Evolutionary conservation across 1,284 basidiomycete genomes (phyloP).

Genomic region (Marasmius tenuissimus): DNA sequence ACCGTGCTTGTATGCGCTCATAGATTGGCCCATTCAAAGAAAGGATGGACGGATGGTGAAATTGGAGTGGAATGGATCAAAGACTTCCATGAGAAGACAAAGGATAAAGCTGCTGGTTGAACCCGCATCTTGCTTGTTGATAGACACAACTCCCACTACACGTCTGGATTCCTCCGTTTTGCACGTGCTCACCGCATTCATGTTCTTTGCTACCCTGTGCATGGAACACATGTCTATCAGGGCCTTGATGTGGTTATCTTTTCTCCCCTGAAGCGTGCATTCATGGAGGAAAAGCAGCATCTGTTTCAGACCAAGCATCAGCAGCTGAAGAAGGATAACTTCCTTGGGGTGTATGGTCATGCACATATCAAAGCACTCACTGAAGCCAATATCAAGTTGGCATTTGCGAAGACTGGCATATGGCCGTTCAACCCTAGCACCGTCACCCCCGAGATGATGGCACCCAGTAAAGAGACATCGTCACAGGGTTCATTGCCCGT

Average conservation of each 20-base stretch:
- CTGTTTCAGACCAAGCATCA: no score
- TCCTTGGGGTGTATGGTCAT: conserved; percentile 23
- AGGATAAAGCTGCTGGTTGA: conserved; percentile 20
- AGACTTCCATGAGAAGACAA: conserved; percentile 28
- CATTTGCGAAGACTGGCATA: conserved; percentile 36
- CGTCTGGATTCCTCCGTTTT: conserved; percentile 27
- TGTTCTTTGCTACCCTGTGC: conserved; percentile 28
- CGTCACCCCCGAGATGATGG: conserved; percentile 27
- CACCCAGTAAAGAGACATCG: conserved; percentile 13
- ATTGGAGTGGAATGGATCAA: conserved; percentile 28
- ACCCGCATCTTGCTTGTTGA: conserved; percentile 29
- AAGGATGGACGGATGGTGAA: conserved; percentile 30
- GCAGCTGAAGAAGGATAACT: conserved; percentile 18
- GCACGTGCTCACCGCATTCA: conserved; percentile 24
- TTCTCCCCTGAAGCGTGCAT: conserved; percentile 2
- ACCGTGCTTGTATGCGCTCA: no score
- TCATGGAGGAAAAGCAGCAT: neutral
- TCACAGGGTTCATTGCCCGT: conserved; percentile 16
- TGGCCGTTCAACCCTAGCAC: conserved; percentile 31
- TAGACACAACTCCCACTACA: conserved; percentile 36
- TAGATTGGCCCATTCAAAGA: conserved; percentile 15
- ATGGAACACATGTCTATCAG: conserved; percentile 30
- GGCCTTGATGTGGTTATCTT: conserved; percentile 24
- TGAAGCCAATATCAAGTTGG: conserved; percentile 25
- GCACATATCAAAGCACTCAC: conserved; percentile 28